Base-by-base conservation (phyloP, 306 rosid species). In the Cicer yamashitae region DNA sequence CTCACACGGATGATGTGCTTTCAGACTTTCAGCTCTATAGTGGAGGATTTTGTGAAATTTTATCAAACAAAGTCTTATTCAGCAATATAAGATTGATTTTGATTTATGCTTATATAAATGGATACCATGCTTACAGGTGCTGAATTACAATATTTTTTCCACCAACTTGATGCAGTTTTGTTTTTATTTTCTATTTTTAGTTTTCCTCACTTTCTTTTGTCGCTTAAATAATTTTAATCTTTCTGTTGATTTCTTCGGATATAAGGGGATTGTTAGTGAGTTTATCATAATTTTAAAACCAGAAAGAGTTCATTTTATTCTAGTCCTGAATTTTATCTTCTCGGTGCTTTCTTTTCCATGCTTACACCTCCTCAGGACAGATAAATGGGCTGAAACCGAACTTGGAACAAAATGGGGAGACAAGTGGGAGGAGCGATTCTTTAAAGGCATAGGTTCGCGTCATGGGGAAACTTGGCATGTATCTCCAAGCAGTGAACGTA, bases 381-480 rank as follows among this genome's bases (percentile, higher is more conserved):
- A 94, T 86, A 94, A 94, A 74, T 94, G 98, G 98, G 97, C 96
- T 51, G 98, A 94, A 87, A 90, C 98, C 53, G 91, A 89, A 82
- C 89, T 89, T 77, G 98, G 98, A 52, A 94, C 97, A 62, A 94
- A 86, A 77, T 94, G 98, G 98, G 98, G 98, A 61, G 98, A 94
- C 89, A 94, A 94, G 90, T 94, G 97, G 98, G 98, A 94, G 87
- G 96, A 94, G 77, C 90, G 90, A 85, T 94, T 94, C 85, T 91
- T 94, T 53, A 74, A 87, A 67, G 96, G 97, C 77, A 91, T 94
- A 61, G 98, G 98, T 79, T 91, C 96, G 5, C 90, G 98, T 65
- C 94, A 91, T 70, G 98, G 97, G 82, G 98, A 94, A 87, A 94
- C 98, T 8, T 94, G 97, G 98, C 98, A 94, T 77, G 93, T 87